Base-by-base conservation (phyloP, 257 asterid genomes). In the Oldenlandia corymbosa region DNA sequence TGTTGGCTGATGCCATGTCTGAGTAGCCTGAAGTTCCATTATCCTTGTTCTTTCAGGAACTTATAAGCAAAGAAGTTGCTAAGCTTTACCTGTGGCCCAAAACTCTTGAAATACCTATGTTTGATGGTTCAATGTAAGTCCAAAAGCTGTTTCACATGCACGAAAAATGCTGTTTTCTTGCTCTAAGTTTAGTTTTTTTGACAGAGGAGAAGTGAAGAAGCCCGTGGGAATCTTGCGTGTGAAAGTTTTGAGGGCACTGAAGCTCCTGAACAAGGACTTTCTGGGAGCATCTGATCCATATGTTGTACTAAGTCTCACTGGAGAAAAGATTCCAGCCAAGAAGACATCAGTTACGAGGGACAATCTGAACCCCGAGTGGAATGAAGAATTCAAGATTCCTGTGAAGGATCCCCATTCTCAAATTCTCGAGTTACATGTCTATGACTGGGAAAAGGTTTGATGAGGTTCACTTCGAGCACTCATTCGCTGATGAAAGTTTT, bases 211-310 rank as follows among this genome's bases (percentile, higher is more conserved):
- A 60, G 75, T 79, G 36, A 84, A 78, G 83, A 91, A 88, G 79
- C 94, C 97, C 3, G 84, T 91, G 0, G 97, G 97, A 56, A 88
- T 91, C 73, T 78, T 91, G 47, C 89, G 80, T 32, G 97, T 85
- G 42, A 84, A 85, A 73, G 78, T 91, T 63, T 73, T 88, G 62
- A 78, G 81, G 65, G 97, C 96, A 18, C 59, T 3, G 47, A 76
- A 80, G 28, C 95, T 91, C 46, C 34, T 85, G 62, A 80, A 87
- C 64, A 88, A 30, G 85, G 97, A 88, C 71, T 76, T 88, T 60
- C 58, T 91, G 1, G 65, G 83, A 21, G 69, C 76, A 34, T 91
- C 97, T 4, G 97, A 91, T 72, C 97, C 97, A 16, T 88, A 85
- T 31, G 97, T 91, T 62, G 80, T 84, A 62, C 88, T 91, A 61